phyloP scores from a whole-genome alignment of 2,329 filamentous ascomycete genomes.

The Aspergillus tubingensis region DNA sequence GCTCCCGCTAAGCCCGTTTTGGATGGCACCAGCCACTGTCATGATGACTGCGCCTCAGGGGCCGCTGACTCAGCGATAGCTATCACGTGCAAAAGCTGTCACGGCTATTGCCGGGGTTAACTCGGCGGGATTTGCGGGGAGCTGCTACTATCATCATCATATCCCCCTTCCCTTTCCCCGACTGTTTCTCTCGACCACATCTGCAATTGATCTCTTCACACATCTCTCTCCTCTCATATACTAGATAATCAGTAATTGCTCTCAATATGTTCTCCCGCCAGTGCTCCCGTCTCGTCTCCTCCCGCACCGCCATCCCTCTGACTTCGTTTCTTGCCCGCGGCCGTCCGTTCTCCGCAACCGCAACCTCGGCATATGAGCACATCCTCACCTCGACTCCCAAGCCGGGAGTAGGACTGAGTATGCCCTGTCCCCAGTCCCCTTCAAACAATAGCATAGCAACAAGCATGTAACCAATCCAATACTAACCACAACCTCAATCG shows the following conservation, averaged over 20 bases:
- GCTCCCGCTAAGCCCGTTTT: constrained; percentile 17
- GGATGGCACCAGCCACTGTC: constrained; percentile 22
- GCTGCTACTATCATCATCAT: background rate
- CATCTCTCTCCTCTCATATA: background rate
- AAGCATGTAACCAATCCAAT: no score
- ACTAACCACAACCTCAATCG: background rate
- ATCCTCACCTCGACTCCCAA: constrained; percentile 80
- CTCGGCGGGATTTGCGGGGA: constrained; percentile 7
- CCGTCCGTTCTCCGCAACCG: constrained; percentile 48
- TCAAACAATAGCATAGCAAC: background rate
- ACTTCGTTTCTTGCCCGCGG: constrained; percentile 38
- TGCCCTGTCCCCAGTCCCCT: constrained; percentile 18
- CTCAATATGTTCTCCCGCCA: constrained; percentile 46
- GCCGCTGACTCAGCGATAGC: constrained; percentile 2
- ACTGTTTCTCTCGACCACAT: background rate
- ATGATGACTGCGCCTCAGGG: constrained; percentile 17
- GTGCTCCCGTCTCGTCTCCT: constrained; percentile 62
- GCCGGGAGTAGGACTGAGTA: constrained; percentile 89
- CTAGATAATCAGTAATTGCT: background rate
- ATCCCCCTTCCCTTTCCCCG: background rate
- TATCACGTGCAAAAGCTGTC: constrained; percentile 12
- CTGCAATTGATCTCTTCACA: background rate
- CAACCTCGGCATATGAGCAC: constrained; percentile 67
- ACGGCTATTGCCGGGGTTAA: constrained; percentile 2
- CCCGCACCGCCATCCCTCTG: constrained; percentile 49